Conservation (phyloP, 495 filamentous ascomycete genomes). For the Penicillium flavigenum region DNA sequence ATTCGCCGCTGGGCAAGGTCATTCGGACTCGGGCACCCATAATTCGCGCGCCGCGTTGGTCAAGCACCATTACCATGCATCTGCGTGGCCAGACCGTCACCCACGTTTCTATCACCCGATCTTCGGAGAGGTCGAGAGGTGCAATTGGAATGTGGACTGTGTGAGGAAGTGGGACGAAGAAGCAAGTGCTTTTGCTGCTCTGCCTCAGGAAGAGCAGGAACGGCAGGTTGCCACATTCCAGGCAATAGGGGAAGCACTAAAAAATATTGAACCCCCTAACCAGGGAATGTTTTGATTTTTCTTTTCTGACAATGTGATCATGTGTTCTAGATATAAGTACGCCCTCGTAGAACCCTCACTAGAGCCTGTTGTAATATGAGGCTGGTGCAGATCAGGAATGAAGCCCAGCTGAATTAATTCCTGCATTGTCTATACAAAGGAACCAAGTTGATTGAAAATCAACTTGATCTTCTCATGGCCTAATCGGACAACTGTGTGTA, state of each 20-base stretch:
- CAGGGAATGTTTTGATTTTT: constrained; percentile 1
- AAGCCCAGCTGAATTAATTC: too few species aligned
- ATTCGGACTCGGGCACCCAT: constrained; percentile 64
- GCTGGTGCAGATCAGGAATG: too few species aligned
- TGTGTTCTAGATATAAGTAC: constrained; percentile 2
- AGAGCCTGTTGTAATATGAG: too few species aligned
- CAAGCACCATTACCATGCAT: constrained; percentile 65
- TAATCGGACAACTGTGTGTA: too few species aligned
- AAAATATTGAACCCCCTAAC: constrained; percentile 5
- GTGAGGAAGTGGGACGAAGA: constrained; percentile 57
- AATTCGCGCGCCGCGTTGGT: constrained; percentile 56
- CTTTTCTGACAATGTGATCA: constrained; percentile 1
- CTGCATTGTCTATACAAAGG: too few species aligned
- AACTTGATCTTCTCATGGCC: too few species aligned
- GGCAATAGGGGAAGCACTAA: constrained; percentile 12
- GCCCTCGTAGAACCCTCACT: background rate
- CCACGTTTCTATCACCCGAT: constrained; percentile 59
- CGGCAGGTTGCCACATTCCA: constrained; percentile 39
- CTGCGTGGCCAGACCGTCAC: constrained; percentile 57
- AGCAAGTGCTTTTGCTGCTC: constrained; percentile 46
- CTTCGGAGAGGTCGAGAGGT: constrained; percentile 62
- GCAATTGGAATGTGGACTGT: constrained; percentile 62
- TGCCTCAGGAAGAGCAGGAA: constrained; percentile 48
- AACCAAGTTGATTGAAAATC: too few species aligned
- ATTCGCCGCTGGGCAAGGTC: constrained; percentile 63